A percentile compares a stretch with the other conserved stretches of the same genome.
phyloP scores from a whole-genome alignment of 2,329 filamentous ascomycete genomes.

The Waltergamsia citrina region DNA sequence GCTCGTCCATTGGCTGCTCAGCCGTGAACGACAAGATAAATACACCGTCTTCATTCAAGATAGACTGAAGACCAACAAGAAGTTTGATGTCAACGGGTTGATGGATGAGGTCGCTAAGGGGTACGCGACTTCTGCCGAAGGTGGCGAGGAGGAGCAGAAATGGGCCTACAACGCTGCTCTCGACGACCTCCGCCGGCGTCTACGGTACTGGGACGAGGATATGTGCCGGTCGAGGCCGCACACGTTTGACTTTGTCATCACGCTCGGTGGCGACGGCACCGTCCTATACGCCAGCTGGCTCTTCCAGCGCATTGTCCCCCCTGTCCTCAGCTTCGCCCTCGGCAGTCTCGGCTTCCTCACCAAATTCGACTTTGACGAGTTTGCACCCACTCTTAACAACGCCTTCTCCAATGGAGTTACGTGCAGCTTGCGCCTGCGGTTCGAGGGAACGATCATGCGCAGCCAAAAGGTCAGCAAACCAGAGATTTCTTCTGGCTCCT shows the following conservation, averaged over 20 bases:
- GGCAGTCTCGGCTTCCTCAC: constrained; percentile 92
- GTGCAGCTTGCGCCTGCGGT: constrained; percentile 77
- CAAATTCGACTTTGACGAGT: constrained; percentile 85
- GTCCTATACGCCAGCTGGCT: constrained; percentile 95
- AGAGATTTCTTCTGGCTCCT: constrained; percentile 7
- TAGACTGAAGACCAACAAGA: constrained; percentile 58
- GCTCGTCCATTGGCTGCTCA: constrained; percentile 71
- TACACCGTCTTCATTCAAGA: constrained; percentile 83
- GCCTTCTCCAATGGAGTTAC: constrained; percentile 79
- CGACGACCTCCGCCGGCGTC: constrained; percentile 33
- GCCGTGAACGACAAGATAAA: constrained; percentile 51
- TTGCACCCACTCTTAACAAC: constrained; percentile 56
- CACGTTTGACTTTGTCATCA: constrained; percentile 88
- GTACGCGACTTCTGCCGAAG: constrained; percentile 26
- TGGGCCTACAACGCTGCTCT: constrained; percentile 20
- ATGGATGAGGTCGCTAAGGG: constrained; percentile 46
- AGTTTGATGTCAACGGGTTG: constrained; percentile 65
- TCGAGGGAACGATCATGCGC: constrained; percentile 91
- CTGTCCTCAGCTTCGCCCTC: constrained; percentile 82
- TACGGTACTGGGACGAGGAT: constrained; percentile 76
- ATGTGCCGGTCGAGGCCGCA: constrained; percentile 73
- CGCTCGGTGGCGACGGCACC: constrained; percentile 90
- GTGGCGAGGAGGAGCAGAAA: constrained; percentile 18
- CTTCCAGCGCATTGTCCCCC: constrained; percentile 90
- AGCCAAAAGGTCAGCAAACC: constrained; percentile 44